Conservation (phyloP, 2,329 filamentous ascomycete species). For the Hypoxylon sp. region DNA sequence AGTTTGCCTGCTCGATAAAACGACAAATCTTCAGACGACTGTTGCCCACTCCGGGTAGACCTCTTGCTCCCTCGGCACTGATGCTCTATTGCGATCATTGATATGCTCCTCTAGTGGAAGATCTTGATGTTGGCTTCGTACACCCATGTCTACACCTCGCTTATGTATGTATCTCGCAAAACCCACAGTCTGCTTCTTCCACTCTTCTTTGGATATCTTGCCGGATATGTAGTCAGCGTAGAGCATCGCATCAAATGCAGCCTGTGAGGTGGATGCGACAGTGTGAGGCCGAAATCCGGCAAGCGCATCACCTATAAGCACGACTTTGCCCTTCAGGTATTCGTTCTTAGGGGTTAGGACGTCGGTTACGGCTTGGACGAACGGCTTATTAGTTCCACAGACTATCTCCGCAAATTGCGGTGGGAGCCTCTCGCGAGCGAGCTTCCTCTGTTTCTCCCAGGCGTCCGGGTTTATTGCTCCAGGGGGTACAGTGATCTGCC, state of each 20-base stretch:
- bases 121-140: conserved; percentile 54
- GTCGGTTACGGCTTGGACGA: conserved; percentile 61
- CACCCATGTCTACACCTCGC: conserved; percentile 57
- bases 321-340: conserved; percentile 57
- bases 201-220: conserved; percentile 52
- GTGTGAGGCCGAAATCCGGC: conserved; percentile 63
- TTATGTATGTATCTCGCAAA: conserved; percentile 56
- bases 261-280: conserved; percentile 61
- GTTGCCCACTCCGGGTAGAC: conserved; percentile 56
- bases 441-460: conserved; percentile 56
- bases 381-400: conserved; percentile 57
- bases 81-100: conserved; percentile 56
- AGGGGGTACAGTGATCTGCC: conserved; percentile 58
- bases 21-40: conserved; percentile 38
- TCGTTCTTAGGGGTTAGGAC: conserved; percentile 55
- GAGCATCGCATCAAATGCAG: conserved; percentile 56
- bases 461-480: conserved; percentile 53
- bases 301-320: conserved; percentile 62
- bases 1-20: background rate
- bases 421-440: conserved; percentile 55
- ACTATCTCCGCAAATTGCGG: conserved; percentile 61
- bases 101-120: conserved; percentile 55
- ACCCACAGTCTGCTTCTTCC: conserved; percentile 56
- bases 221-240: conserved; percentile 56
- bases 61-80: conserved; percentile 53